Percentiles rank a stretch among this genome's conserved stretches.
phyloP scores from a whole-genome alignment of 495 filamentous ascomycete genomes.

The Jackrogersella multiformis region DNA sequence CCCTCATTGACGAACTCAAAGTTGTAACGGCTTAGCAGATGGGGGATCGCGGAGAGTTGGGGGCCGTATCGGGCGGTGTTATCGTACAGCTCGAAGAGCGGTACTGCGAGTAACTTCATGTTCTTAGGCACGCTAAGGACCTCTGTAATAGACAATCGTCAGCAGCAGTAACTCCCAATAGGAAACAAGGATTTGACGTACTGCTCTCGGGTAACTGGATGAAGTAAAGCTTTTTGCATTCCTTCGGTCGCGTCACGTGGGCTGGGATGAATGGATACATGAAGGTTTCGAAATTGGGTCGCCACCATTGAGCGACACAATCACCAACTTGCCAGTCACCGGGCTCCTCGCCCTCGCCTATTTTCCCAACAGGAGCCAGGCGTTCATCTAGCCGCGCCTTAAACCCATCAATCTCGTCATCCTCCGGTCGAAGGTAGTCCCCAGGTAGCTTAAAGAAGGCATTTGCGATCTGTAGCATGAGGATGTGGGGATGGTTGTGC shows the following conservation, averaged over 20 bases:
- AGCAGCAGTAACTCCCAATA: constrained; percentile 7
- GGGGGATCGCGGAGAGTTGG: constrained; percentile 94
- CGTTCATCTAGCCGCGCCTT: constrained; percentile 91
- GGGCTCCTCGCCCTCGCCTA: constrained; percentile 86
- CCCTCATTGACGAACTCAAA: constrained; percentile 99
- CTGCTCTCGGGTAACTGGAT: constrained; percentile 92
- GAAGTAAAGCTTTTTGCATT: constrained; percentile 99
- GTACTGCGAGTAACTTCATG: constrained; percentile 98
- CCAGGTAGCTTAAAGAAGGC: constrained; percentile 99
- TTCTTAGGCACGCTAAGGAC: constrained; percentile 98
- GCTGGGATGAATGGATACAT: constrained; percentile 99
- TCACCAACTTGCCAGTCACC: constrained; percentile 95
- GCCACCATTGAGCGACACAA: constrained; percentile 97
- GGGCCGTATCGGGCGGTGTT: constrained; percentile 95
- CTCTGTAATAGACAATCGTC: constrained; percentile 62
- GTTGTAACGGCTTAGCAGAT: constrained; percentile 91
- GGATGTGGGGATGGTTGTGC: constrained; percentile 96
- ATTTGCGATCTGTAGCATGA: constrained; percentile 99
- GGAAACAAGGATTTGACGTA: constrained; percentile 56
- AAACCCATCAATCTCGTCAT: constrained; percentile 93
- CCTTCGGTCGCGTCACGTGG: constrained; percentile 94
- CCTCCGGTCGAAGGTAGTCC: constrained; percentile 90
- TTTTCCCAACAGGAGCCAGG: constrained; percentile 86
- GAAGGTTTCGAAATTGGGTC: constrained; percentile 98
- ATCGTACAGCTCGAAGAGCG: constrained; percentile 96